These are phyloP conservation scores for Epichloe glyceriae DNA, from an alignment of 2,329 filamentous ascomycete genomes.

Conservation along the genomic window DNA sequence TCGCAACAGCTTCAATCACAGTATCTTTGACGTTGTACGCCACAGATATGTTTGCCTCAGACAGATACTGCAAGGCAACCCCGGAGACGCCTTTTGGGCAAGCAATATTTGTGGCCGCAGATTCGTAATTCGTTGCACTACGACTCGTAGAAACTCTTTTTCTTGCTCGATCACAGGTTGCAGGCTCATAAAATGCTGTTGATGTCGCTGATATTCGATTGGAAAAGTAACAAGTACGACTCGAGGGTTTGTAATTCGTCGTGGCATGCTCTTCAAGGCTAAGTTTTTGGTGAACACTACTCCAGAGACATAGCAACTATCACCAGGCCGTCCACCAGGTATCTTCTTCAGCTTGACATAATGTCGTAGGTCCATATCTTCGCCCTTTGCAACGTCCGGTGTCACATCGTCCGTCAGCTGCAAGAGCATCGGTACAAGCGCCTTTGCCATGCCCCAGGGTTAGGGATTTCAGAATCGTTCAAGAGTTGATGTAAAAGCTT, in stretches of 20 bases:
- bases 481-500: conserved; percentile 75
- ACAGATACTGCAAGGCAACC: conserved; percentile 74
- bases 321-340: conserved; percentile 73
- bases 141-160: conserved; percentile 79
- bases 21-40: conserved; percentile 95
- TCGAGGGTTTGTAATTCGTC: conserved; percentile 69
- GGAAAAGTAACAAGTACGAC: conserved; percentile 91
- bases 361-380: conserved; percentile 93
- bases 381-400: conserved; percentile 77
- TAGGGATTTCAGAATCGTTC: conserved; percentile 60
- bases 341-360: conserved; percentile 98
- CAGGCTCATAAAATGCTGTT: conserved; percentile 88
- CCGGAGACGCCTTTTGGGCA: conserved; percentile 92
- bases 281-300: conserved; percentile 97
- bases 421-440: conserved; percentile 77
- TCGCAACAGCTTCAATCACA: conserved; percentile 85
- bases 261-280: conserved; percentile 89
- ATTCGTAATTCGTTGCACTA: conserved; percentile 83
- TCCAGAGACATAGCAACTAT: conserved; percentile 93
- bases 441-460: conserved; percentile 70
- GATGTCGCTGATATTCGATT: conserved; percentile 86
- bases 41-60: conserved; percentile 81
- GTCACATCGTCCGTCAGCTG: conserved; percentile 90
- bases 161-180: conserved; percentile 96
- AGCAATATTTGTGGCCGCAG: conserved; percentile 74